Evolutionary conservation across 805 yeast genomes (phyloP), one percentile per base, ranked within the genome.

Genomic region (Hanseniaspora hatyaiensis): DNA sequence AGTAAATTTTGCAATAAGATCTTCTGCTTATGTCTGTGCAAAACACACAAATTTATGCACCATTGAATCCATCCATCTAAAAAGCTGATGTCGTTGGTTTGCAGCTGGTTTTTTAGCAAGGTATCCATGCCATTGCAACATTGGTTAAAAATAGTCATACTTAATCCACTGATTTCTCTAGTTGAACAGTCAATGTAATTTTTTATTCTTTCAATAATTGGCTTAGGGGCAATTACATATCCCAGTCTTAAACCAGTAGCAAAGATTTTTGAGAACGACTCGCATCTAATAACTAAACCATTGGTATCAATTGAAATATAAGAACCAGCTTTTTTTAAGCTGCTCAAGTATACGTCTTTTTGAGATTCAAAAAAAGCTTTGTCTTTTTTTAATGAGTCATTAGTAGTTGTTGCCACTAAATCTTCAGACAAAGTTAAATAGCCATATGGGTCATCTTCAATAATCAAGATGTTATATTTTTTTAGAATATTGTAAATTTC

Each of bases 361-460:
- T 69, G 55, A 39, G 56, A 48, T 4, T 52, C 47, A 11, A 52
- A 57, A 12, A 56, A 59, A 9, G 59, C 49, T 12, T 59, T 57
- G 47, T 62, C 64, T 45, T 59, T 57, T n/a, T n/a, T n/a, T n/a
- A n/a, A n/a, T n/a, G n/a, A n/a, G n/a, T n/a, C n/a, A n/a, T n/a
- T n/a, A n/a, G n/a, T n/a, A n/a, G n/a, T n/a, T n/a, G n/a, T n/a
- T n/a, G n/a, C n/a, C n/a, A n/a, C n/a, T n/a, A n/a, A n/a, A n/a
- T 64, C 57, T 5, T 67, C 60, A 4, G 75, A 72, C 54, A 75
- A 64, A 31, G 70, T 65, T 51, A 77, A 64, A 58, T 77, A 76
- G 1, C 81, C 80, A 57, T 78, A 79, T 2, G 85, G 84, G 61
- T 78, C 83, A 59, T 79, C 86, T 56, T 79, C 86, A 39, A 78